Evolutionary conservation across 108 stramenopile genomes (phyloP), one percentile per base, ranked within the genome.

Genomic region (Cyclotella cryptica): DNA sequence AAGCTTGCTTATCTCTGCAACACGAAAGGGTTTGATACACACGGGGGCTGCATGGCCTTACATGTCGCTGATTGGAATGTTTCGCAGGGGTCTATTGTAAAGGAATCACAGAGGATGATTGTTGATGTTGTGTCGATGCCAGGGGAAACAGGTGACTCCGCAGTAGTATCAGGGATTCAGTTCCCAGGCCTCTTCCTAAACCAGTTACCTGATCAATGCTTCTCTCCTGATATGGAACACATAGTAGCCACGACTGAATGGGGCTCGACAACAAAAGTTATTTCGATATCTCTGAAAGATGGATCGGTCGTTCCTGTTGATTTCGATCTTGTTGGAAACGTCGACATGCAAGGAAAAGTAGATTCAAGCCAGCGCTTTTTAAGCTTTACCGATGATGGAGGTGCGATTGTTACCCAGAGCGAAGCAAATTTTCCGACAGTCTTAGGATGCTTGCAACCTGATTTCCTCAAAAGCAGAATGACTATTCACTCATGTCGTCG

Each of bases 161-260:
- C 17, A 10, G 45, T 54, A 24, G 81, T 89, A 17, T 74, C 76
- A 0, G 83, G 79, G 1, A 74, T 93, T 69, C 51, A 68, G 30
- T 94, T 94, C 81, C 93, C 93, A 15, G 93, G 93, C 7, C 66
- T 94, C 0, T 94, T 88, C 51, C 9, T 87, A 12, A 73, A 71
- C 28, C 86, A 94, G 69, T 66, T 94, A 43, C 89, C 89, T 21
- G 55, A 71, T 19, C 49, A 79, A 41, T 89, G 87, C 54, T 84
- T 79, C 45, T 85, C 84, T 51, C 66, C 59, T 0, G 73, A 88
- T 68, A 64, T 77, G 42, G 74, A 83, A 11, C 70, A 72, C 19
- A 68, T 94, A 11, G 41, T 88, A 19, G 28, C 79, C 5, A 84
- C 83, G 13, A 83, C 85, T 55, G 74, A 88, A 64, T 94, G 90